phyloP scores from a whole-genome alignment of 2,329 filamentous ascomycete species.

The Trichoderma arundinaceum region DNA sequence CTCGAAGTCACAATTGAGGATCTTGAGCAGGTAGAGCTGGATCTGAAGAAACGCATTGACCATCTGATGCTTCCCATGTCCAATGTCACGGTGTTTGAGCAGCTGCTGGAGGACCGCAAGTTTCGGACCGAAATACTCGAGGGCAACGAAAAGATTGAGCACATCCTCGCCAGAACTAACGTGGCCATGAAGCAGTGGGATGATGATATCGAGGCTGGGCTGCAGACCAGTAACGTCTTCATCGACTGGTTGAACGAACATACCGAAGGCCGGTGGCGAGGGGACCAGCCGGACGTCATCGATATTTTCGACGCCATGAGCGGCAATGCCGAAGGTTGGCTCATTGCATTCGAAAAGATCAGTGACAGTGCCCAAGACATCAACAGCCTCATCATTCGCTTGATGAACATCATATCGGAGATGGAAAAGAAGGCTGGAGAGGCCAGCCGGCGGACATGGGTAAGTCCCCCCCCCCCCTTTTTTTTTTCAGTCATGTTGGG shows the following conservation, averaged over 20 bases:
- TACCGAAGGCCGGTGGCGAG: constrained; percentile 63
- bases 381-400: constrained; percentile 70
- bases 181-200: constrained; percentile 76
- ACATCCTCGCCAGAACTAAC: constrained; percentile 81
- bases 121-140: constrained; percentile 84
- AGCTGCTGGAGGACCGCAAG: constrained; percentile 81
- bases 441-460: constrained; percentile 78
- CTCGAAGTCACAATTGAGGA: constrained; percentile 86
- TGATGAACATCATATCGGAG: constrained; percentile 79
- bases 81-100: constrained; percentile 81
- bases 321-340: constrained; percentile 90
- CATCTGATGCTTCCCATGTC: constrained; percentile 82
- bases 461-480: constrained; percentile 51
- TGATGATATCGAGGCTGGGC: constrained; percentile 78
- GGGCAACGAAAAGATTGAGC: constrained; percentile 89
- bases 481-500: neutral
- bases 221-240: constrained; percentile 77
- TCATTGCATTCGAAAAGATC: constrained; percentile 76
- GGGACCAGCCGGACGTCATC: constrained; percentile 65
- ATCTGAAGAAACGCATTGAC: constrained; percentile 80
- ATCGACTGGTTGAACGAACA: constrained; percentile 75
- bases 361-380: constrained; percentile 74
- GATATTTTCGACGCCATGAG: constrained; percentile 89
- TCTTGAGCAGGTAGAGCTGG: constrained; percentile 75
- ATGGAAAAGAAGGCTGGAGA: constrained; percentile 86